Evolutionary conservation across 1,284 basidiomycete genomes (phyloP).

Genomic region (Irpex sp.): DNA sequence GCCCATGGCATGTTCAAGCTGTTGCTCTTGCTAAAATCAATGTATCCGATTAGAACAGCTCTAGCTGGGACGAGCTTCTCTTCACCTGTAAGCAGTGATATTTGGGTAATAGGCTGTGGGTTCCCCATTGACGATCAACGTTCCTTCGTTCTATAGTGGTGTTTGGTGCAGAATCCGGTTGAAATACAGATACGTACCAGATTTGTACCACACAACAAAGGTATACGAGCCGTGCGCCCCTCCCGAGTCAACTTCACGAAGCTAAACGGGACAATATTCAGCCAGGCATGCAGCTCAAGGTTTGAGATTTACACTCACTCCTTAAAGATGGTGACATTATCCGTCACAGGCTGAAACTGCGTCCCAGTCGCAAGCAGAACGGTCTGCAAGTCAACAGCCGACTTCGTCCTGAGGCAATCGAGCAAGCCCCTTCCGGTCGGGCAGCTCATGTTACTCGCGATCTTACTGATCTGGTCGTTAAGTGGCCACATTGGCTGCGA

Average conservation of each 20-base stretch:
- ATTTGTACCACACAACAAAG: conserved; percentile 39
- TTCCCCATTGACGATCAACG: conserved; percentile 39
- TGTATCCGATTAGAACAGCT: neutral
- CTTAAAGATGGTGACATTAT: conserved; percentile 40
- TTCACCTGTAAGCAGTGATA: conserved; percentile 34
- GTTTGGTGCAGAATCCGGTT: neutral
- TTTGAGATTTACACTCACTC: conserved; percentile 18
- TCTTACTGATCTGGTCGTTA: conserved; percentile 32
- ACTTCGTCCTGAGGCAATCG: conserved; percentile 35
- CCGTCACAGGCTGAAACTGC: conserved; percentile 42
- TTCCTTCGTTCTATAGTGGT: conserved; percentile 36
- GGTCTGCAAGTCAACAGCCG: conserved; percentile 29
- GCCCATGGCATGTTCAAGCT: conserved; percentile 39
- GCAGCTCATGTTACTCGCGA: conserved; percentile 35
- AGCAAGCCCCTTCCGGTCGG: conserved; percentile 31
- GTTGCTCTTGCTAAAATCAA: conserved; percentile 31
- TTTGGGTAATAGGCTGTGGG: conserved; percentile 35
- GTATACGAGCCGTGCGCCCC: conserved; percentile 36
- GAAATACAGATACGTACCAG: conserved; percentile 21
- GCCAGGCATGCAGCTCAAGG: neutral
- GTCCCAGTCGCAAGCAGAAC: conserved; percentile 32
- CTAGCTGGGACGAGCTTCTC: too few species aligned
- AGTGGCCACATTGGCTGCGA: conserved; percentile 40
- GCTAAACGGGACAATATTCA: neutral
- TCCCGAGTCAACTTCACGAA: conserved; percentile 33